Evolutionary conservation across 192 early-diverging fungal genomes (phyloP).

Genomic region (Rhizophagus sp.): DNA sequence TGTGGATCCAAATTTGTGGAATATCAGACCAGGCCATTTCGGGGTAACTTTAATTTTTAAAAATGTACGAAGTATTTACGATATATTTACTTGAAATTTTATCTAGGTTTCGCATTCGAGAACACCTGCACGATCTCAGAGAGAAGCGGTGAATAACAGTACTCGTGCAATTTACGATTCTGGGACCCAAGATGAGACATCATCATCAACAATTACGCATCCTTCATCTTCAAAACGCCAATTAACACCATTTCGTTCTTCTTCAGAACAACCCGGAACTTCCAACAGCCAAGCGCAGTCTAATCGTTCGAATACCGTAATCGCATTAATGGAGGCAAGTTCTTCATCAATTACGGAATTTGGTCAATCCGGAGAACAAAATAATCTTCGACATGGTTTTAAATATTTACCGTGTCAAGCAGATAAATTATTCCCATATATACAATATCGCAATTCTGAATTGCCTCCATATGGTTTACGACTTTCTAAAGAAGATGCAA

Average conservation of each 20-base stretch:
- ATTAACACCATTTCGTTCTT: constrained; percentile 6
- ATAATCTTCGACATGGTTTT: constrained; percentile 60
- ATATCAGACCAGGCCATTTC: constrained; percentile 53
- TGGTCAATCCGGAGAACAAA: constrained; percentile 49
- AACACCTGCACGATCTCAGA: neutral
- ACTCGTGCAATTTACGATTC: neutral
- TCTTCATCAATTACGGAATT: constrained; percentile 37
- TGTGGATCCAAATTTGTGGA: constrained; percentile 59
- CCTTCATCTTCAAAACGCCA: constrained; percentile 15
- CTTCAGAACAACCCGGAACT: constrained; percentile 27
- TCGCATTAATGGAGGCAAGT: constrained; percentile 31
- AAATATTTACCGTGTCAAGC: constrained; percentile 60
- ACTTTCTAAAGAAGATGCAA: constrained; percentile 58
- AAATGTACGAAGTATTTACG: neutral
- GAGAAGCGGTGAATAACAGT: neutral
- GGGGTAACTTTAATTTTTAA: constrained; percentile 34
- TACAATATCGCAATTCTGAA: constrained; percentile 53
- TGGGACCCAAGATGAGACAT: neutral
- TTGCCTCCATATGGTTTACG: constrained; percentile 44
- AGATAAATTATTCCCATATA: constrained; percentile 46
- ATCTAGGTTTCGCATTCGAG: neutral
- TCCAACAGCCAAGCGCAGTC: constrained; percentile 29
- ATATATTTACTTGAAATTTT: neutral
- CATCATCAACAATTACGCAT: neutral
- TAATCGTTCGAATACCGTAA: constrained; percentile 35